Evolutionary conservation across 148 eudicot species (phyloP), one percentile per base, ranked within the genome.

Genomic region (Euryodendron excelsum): DNA sequence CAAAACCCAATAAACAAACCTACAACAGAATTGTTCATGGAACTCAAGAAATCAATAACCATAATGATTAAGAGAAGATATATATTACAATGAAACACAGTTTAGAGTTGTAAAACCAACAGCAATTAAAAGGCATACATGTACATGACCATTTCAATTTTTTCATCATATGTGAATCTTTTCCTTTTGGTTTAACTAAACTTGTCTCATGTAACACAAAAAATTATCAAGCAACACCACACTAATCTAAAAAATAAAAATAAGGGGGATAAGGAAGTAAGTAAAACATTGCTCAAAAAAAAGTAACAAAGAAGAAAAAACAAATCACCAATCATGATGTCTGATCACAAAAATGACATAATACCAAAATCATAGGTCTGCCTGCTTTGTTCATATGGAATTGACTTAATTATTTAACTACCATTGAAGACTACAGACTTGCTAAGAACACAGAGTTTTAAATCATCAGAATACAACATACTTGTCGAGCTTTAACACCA

Each of bases 401-500:
- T 66, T 23, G 44, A 33, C 50, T 48, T 33, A 41, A 67, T 52
- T 30, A 56, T 33, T 53, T 77, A 31, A 68, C 36, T 52, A 2
- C 5, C 28, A 31, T 20, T 28, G 55, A 28, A 79, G 31, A 17
- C 23, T 31, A 71, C 7, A 37, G 17, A 37, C 18, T n/a, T 76
- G 45, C 33, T 66, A 78, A 77, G n/a, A 50, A 0, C 33, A 34
- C 25, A 31, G 25, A 45, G 25, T 27, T 74, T 59, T 37, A 34
- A 74, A 27, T 17, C 69, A 64, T 69, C 60, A 72, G 41, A 39
- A 65, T 39, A 77, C 21, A 77, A 80, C 89, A 76, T 90, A 96
- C 99, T 85, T 96, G 99, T 68, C 97, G 90, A 67, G 99, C 97
- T 84, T 88, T 96, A 71, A 82, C 88, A 62, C 98, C 98, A 78